Conservation (phyloP, 1,139 yeast genomes). For the Nadsonia starkeyi-henricii region DNA sequence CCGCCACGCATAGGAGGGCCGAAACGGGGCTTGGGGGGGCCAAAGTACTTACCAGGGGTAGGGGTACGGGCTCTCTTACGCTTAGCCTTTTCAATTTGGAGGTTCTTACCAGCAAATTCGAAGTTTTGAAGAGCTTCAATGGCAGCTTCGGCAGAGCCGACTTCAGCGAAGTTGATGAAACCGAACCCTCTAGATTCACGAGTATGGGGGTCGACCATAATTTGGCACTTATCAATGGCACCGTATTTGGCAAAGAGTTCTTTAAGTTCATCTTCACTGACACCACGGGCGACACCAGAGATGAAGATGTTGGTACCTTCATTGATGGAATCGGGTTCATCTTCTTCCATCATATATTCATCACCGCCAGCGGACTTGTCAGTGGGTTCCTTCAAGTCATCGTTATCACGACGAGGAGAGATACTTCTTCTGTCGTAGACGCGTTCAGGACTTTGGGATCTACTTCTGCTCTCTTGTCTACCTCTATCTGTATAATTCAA, state of each 20-base stretch:
- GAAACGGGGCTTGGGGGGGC: conserved; percentile 24
- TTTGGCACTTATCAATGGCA: conserved; percentile 23
- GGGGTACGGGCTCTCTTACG: conserved; percentile 28
- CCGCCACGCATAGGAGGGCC: conserved; percentile 12
- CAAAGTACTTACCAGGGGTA: conserved; percentile 29
- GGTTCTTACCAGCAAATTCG: conserved; percentile 21
- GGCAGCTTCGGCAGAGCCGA: conserved; percentile 24
- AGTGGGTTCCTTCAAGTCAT: conserved; percentile 4
- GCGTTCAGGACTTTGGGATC: conserved; percentile 13
- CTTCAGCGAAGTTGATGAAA: conserved; percentile 23
- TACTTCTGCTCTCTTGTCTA: conserved; percentile 1
- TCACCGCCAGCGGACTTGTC: conserved; percentile 1
- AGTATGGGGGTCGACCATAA: conserved; percentile 27
- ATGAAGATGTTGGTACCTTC: conserved; percentile 28
- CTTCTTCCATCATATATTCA: conserved; percentile 4
- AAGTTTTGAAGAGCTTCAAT: conserved; percentile 20
- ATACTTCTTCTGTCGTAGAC: conserved; percentile 16
- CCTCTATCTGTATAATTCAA: neutral
- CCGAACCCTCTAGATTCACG: conserved; percentile 28
- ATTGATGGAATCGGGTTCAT: conserved; percentile 18
- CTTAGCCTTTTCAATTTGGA: conserved; percentile 25
- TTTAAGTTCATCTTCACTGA: conserved; percentile 21
- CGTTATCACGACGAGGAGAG: conserved; percentile 14
- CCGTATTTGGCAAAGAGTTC: conserved; percentile 24
- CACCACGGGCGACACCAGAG: conserved; percentile 23